phyloP scores from a whole-genome alignment of 805 yeast genomes.

The Priceomyces melissophilus region DNA sequence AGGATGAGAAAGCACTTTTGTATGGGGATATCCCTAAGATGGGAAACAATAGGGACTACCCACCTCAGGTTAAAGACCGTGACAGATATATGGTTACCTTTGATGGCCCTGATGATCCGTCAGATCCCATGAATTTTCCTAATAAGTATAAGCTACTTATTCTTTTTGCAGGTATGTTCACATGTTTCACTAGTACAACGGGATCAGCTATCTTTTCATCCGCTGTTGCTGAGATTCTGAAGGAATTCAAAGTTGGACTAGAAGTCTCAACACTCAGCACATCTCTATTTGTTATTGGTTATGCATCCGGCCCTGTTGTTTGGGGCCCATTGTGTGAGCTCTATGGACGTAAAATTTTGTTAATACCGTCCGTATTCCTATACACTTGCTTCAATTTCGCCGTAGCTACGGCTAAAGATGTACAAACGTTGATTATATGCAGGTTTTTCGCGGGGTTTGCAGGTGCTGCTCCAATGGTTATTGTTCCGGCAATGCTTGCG shows the following conservation, averaged over 20 bases:
- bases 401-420: constrained; percentile 65
- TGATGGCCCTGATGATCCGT: constrained; percentile 71
- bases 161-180: not conserved
- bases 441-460: constrained; percentile 72
- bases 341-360: constrained; percentile 32
- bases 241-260: constrained; percentile 49
- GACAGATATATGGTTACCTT: constrained; percentile 57
- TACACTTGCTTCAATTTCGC: constrained; percentile 44
- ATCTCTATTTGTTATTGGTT: constrained; percentile 76
- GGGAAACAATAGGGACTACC: constrained; percentile 61
- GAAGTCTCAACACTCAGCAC: constrained; percentile 73
- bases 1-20: too few relatives aligned
- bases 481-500: constrained; percentile 75
- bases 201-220: constrained; percentile 74
- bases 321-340: constrained; percentile 46
- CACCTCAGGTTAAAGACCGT: constrained; percentile 49
- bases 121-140: constrained; percentile 61
- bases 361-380: constrained; percentile 33
- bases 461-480: constrained; percentile 79
- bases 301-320: constrained; percentile 80
- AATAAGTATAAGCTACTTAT: constrained; percentile 17
- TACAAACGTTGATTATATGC: constrained; percentile 68
- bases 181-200: constrained; percentile 37
- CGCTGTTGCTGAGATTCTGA: constrained; percentile 46
- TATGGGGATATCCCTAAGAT: constrained; percentile 26